Conservation (phyloP, 2,329 filamentous ascomycete genomes). For the Verticillium isaacii region DNA sequence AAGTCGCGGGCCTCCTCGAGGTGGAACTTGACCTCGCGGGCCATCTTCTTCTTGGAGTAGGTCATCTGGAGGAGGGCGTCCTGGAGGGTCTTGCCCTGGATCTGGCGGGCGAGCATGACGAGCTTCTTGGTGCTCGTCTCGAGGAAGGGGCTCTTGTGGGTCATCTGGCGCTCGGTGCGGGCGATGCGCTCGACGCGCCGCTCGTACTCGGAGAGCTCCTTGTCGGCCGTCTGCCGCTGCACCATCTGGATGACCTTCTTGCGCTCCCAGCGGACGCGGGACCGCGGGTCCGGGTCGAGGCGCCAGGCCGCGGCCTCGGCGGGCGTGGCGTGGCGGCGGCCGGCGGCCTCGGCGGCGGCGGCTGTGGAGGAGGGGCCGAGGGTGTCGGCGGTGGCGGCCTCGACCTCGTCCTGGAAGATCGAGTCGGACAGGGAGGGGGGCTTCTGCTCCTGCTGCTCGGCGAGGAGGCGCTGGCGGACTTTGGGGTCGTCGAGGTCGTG, state of each 20-base stretch:
- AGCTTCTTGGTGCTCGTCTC: slow-evolving; percentile 92
- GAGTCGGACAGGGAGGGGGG: slow-evolving; percentile 46
- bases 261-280: slow-evolving; percentile 71
- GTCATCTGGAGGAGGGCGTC: slow-evolving; percentile 94
- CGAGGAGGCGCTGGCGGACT: slow-evolving; percentile 35
- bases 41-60: slow-evolving; percentile 91
- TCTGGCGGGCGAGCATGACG: slow-evolving; percentile 77
- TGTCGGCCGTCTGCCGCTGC: slow-evolving; percentile 58
- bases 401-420: slow-evolving; percentile 57
- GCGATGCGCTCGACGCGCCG: slow-evolving; percentile 62
- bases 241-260: slow-evolving; percentile 79
- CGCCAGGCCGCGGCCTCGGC: slow-evolving; percentile 53
- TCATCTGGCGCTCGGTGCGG: slow-evolving; percentile 52
- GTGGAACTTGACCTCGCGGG: slow-evolving; percentile 72
- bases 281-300: slow-evolving; percentile 70
- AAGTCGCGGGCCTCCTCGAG: slow-evolving; percentile 76
- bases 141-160: slow-evolving; percentile 63
- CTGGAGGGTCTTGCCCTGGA: slow-evolving; percentile 87
- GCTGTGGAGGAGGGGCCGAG: slow-evolving; percentile 1
- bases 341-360: slow-evolving; percentile 6
- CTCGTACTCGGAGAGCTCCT: slow-evolving; percentile 28
- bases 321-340: slow-evolving; percentile 21
- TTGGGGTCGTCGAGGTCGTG: slow-evolving; percentile 37
- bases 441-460: slow-evolving; percentile 23
- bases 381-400: slow-evolving; percentile 16